These are phyloP conservation scores for Exutisphaerella laricina DNA, from an alignment of 2,329 filamentous ascomycete species.

Conservation along the genomic window DNA sequence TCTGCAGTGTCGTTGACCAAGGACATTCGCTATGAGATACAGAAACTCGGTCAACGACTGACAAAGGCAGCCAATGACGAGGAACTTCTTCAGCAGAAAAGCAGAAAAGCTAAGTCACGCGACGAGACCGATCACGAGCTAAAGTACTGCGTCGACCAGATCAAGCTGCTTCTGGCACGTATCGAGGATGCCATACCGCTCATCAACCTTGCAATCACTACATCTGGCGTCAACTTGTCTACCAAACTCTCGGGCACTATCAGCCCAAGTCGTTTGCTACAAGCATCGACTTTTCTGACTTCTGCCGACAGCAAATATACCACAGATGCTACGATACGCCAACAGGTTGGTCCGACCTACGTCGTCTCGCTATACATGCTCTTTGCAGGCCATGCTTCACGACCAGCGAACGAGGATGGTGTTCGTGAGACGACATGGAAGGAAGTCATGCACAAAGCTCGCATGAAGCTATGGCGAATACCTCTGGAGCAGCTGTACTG, in stretches of 20 bases:
- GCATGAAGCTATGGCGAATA: constrained; percentile 70
- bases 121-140: constrained; percentile 60
- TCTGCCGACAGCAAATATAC: constrained; percentile 80
- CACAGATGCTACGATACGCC: constrained; percentile 54
- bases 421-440: constrained; percentile 77
- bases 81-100: constrained; percentile 46
- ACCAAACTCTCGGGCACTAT: constrained; percentile 74
- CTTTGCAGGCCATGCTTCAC: constrained; percentile 69
- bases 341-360: constrained; percentile 84
- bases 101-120: constrained; percentile 45
- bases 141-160: constrained; percentile 64
- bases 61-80: constrained; percentile 62
- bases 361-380: constrained; percentile 90
- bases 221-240: constrained; percentile 81
- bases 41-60: constrained; percentile 68
- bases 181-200: constrained; percentile 91
- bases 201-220: constrained; percentile 89
- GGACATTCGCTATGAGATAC: constrained; percentile 75
- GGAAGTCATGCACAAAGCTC: constrained; percentile 90
- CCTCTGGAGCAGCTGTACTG: constrained; percentile 53
- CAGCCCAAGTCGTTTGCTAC: constrained; percentile 82
- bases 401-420: constrained; percentile 52
- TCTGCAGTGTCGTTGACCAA: constrained; percentile 80
- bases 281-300: constrained; percentile 87
- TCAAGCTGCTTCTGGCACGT: constrained; percentile 65